Conservation (phyloP, 2,329 filamentous ascomycete genomes). For the Colletotrichum tabaci region DNA sequence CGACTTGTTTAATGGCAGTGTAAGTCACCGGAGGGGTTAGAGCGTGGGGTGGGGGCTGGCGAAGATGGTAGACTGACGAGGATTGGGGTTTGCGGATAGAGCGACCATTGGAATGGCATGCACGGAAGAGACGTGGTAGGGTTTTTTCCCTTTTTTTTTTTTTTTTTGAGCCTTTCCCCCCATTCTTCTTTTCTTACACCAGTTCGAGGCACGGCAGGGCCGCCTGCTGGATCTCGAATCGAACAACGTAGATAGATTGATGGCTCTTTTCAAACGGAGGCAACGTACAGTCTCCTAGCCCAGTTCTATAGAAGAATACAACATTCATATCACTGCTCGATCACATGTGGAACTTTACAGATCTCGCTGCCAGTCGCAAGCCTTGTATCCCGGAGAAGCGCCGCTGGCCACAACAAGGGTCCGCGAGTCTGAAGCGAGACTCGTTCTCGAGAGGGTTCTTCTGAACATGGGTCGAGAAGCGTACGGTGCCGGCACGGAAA, state of each 20-base stretch:
- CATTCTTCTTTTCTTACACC: background rate
- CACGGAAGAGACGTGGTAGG: too few species aligned
- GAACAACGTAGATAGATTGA: background rate
- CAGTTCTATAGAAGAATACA: background rate
- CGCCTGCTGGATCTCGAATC: background rate
- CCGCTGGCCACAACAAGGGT: background rate
- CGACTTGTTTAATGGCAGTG: slow-evolving; percentile 5
- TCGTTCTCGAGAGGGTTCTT: background rate
- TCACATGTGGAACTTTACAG: background rate
- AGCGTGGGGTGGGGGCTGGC: background rate
- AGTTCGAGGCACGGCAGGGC: background rate
- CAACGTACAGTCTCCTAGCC: background rate
- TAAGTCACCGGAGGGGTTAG: background rate
- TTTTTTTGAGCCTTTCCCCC: background rate
- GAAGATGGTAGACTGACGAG: background rate
- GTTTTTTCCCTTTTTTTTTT: too few species aligned
- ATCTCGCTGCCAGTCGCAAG: background rate
- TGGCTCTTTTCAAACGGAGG: background rate
- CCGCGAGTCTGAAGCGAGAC: background rate
- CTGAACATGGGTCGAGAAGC: background rate
- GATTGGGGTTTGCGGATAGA: too few species aligned
- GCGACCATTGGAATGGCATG: background rate
- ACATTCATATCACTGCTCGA: background rate
- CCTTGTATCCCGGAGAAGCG: background rate
- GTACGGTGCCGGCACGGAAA: background rate